phyloP scores from a whole-genome alignment of 495 filamentous ascomycete species.

The Hyaloscypha variabilis region DNA sequence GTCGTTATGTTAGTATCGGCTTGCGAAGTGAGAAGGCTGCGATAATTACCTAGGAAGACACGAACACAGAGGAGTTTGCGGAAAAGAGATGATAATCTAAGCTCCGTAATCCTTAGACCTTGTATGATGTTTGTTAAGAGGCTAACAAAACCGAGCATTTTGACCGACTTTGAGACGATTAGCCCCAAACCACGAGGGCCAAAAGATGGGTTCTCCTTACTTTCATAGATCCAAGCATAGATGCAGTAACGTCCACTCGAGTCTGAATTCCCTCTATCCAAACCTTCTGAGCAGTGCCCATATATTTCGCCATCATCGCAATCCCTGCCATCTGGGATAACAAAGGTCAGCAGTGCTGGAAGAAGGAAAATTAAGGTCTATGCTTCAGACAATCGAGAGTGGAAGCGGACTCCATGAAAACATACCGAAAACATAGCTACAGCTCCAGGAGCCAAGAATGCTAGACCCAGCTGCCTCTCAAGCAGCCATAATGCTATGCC shows the following conservation, averaged over 20 bases:
- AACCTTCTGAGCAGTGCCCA: slow-evolving; percentile 42
- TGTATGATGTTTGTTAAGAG: slow-evolving; percentile 29
- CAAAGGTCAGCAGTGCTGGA: no score
- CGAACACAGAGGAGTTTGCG: slow-evolving; percentile 42
- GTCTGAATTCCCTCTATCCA: slow-evolving; percentile 47
- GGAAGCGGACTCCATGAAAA: no score
- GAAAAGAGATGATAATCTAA: slow-evolving; percentile 21
- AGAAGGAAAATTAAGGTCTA: neutral
- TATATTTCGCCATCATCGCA: slow-evolving; percentile 47
- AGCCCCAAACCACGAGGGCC: neutral
- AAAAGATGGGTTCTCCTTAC: slow-evolving; percentile 27
- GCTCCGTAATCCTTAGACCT: slow-evolving; percentile 21
- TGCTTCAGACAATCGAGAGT: no score
- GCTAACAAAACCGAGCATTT: slow-evolving; percentile 39
- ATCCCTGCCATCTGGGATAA: slow-evolving; percentile 30
- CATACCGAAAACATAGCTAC: slow-evolving; percentile 39
- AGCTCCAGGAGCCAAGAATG: slow-evolving; percentile 25
- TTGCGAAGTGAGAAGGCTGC: slow-evolving; percentile 49
- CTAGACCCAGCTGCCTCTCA: slow-evolving; percentile 31
- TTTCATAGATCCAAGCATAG: slow-evolving; percentile 41
- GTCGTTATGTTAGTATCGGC: slow-evolving; percentile 43
- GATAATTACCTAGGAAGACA: slow-evolving; percentile 20
- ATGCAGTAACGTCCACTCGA: slow-evolving; percentile 37
- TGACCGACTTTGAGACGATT: slow-evolving; percentile 27
- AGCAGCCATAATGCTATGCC: slow-evolving; percentile 34